Evolutionary conservation across 805 yeast species (phyloP).

Genomic region (Kodamaea nitidulidarum): DNA sequence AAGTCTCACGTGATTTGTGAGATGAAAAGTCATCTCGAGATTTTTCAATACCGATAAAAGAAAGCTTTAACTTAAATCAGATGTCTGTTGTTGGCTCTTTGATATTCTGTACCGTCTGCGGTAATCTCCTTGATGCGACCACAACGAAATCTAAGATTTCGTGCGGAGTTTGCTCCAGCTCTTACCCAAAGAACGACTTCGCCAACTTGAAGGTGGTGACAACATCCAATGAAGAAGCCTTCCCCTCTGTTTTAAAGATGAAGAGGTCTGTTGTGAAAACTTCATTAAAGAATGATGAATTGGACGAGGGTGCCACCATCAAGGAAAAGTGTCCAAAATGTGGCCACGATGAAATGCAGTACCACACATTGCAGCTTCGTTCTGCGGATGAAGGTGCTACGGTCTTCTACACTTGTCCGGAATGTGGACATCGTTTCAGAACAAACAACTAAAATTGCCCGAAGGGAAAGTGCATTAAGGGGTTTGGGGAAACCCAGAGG

Average conservation of each 20-base stretch:
- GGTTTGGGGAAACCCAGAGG: too few relatives aligned
- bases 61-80: neutral
- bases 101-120: conserved; percentile 91
- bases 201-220: conserved; percentile 83
- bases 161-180: conserved; percentile 50
- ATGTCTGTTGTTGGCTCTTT: conserved; percentile 97
- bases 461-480: neutral
- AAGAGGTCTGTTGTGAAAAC: conserved; percentile 92
- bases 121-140: conserved; percentile 76
- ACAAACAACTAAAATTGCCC: conserved; percentile 63
- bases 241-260: conserved; percentile 78
- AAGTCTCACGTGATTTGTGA: neutral
- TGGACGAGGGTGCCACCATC: conserved; percentile 94
- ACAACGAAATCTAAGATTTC: conserved; percentile 44
- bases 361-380: conserved; percentile 92
- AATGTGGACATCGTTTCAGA: conserved; percentile 90
- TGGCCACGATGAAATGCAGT: conserved; percentile 97
- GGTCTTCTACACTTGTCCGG: conserved; percentile 92
- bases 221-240: conserved; percentile 84
- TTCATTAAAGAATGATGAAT: conserved; percentile 64
- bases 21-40: conserved; percentile 5
- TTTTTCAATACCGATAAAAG: conserved; percentile 4
- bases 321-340: conserved; percentile 98
- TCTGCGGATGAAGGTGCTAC: conserved; percentile 99
- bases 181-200: conserved; percentile 50